Evolutionary conservation across 2,329 filamentous ascomycete genomes (phyloP).

Genomic region (Aplosporella prunicola): DNA sequence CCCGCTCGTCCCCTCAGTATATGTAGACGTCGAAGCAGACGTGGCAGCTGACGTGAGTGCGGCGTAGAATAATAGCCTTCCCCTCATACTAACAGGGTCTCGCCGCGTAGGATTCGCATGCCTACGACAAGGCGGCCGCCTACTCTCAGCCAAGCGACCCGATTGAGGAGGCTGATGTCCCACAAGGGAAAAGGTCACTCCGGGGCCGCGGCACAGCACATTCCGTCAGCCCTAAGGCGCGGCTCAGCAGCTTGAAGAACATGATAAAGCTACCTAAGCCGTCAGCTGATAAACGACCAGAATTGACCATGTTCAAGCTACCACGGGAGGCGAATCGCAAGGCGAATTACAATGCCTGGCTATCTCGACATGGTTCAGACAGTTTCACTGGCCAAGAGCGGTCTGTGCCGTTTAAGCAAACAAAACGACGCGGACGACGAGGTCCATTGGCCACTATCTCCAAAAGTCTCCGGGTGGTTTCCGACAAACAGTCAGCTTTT

Average conservation of each 20-base stretch:
- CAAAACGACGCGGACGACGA: background rate
- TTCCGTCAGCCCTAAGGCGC: background rate
- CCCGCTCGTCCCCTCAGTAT: slow-evolving; percentile 16
- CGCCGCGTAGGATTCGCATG: background rate
- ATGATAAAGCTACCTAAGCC: background rate
- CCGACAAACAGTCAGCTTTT: too few species aligned
- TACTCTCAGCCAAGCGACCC: background rate
- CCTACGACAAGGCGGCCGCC: background rate
- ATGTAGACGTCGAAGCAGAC: slow-evolving; percentile 1
- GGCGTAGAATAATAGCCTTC: background rate
- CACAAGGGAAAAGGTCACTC: background rate
- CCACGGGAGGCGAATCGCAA: background rate
- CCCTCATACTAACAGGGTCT: slow-evolving; percentile 1
- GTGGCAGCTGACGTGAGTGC: slow-evolving; percentile 9
- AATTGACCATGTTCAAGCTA: background rate
- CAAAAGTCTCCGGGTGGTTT: background rate
- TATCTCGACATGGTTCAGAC: background rate
- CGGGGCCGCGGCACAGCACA: background rate
- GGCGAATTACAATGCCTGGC: background rate
- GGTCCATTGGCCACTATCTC: background rate
- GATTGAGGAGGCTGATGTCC: slow-evolving; percentile 6
- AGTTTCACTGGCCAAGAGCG: slow-evolving; percentile 10
- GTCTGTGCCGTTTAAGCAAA: slow-evolving; percentile 4
- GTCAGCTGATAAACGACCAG: background rate
- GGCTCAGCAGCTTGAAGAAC: background rate